Percentiles rank a stretch among this genome's conserved stretches.
phyloP scores from a whole-genome alignment of 805 yeast species.

The Wickerhamiella parazyma region DNA sequence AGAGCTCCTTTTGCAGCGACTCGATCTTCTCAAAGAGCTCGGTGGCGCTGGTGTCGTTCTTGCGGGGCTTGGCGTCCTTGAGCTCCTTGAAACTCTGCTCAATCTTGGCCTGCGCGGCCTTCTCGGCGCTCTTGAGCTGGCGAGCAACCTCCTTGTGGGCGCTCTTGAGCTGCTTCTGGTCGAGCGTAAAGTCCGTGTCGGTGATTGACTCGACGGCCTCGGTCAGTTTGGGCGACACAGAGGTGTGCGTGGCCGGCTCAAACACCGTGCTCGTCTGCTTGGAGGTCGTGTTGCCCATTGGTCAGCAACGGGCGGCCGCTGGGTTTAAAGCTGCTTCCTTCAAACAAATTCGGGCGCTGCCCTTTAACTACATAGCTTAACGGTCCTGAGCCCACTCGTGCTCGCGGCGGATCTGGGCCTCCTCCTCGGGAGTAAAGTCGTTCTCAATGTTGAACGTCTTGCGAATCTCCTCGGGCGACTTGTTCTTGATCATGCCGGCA shows the following conservation, averaged over 20 bases:
- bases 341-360: background rate
- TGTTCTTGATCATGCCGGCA: conserved; percentile 36
- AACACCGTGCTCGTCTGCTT: conserved; percentile 19
- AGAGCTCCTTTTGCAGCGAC: conserved; percentile 22
- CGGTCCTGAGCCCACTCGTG: conserved; percentile 34
- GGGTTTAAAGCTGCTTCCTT: background rate
- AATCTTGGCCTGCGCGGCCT: conserved; percentile 1
- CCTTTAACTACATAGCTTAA: too few relatives aligned
- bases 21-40: conserved; percentile 15
- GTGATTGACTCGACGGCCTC: conserved; percentile 23
- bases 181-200: conserved; percentile 12
- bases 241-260: conserved; percentile 24
- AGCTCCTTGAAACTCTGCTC: conserved; percentile 1
- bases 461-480: conserved; percentile 34
- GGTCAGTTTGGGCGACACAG: conserved; percentile 23
- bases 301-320: background rate
- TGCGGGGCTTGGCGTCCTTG: conserved; percentile 1
- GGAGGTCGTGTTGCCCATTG: conserved; percentile 23
- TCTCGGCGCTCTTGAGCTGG: conserved; percentile 9
- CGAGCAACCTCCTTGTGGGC: conserved; percentile 5
- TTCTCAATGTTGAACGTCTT: conserved; percentile 33
- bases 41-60: background rate
- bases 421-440: conserved; percentile 37
- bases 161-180: conserved; percentile 1
- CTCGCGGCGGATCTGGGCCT: conserved; percentile 33